These are phyloP conservation scores for Pistacia integerrima DNA, from an alignment of 345 rosid genomes.

Conservation along the genomic window DNA sequence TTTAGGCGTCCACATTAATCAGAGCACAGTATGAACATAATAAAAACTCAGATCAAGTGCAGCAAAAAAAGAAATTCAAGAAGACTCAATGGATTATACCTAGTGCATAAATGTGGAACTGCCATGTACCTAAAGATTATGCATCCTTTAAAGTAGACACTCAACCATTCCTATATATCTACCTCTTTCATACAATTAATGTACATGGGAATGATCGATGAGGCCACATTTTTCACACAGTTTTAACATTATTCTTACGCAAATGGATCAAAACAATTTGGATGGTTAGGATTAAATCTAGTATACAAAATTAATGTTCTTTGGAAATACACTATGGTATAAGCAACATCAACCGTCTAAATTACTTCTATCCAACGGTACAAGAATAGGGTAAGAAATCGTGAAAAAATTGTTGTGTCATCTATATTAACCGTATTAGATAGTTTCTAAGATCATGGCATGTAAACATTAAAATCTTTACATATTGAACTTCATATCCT, in stretches of 20 bases:
- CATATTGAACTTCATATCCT: neutral
- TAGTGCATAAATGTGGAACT: neutral
- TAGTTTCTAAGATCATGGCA: neutral
- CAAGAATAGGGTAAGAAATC: no score
- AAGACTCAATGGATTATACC: neutral
- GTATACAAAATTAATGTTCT: no score
- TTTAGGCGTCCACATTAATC: neutral
- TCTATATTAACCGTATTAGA: no score
- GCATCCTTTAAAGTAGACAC: neutral
- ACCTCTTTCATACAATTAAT: neutral
- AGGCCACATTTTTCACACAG: no score
- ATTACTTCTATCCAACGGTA: no score
- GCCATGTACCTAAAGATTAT: neutral
- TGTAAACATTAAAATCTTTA: neutral
- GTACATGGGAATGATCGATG: no score
- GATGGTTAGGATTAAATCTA: no score
- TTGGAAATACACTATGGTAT: no score
- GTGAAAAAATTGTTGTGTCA: no score
- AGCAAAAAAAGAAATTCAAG: slow-evolving; percentile 3
- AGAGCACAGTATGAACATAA: neutral
- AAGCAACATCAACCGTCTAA: no score
- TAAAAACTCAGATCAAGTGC: neutral
- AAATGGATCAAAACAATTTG: no score
- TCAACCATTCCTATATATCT: neutral
- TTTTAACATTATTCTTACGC: no score